A percentile compares a stretch with the other conserved stretches of the same genome.
phyloP scores from a whole-genome alignment of 1,139 yeast genomes.

The Lodderomyces margitis region DNA sequence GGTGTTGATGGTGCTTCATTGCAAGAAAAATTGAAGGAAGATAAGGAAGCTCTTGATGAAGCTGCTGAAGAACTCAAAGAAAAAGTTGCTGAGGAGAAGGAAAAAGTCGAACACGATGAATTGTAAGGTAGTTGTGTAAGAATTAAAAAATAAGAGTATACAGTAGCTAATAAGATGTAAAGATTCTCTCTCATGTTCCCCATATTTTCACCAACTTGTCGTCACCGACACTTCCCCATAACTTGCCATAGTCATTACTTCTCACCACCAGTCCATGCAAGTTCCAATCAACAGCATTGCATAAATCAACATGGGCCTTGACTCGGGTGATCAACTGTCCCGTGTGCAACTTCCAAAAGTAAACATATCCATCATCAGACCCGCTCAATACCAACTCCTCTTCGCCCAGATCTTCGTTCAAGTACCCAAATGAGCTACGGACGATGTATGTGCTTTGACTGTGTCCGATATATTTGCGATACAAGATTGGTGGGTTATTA shows the following conservation, averaged over 20 bases:
- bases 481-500: constrained; percentile 36
- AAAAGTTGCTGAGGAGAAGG: constrained; percentile 22
- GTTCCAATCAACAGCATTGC: constrained; percentile 82
- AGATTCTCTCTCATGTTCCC: constrained; percentile 33
- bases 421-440: constrained; percentile 73
- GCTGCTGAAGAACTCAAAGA: constrained; percentile 26
- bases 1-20: constrained; percentile 50
- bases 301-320: constrained; percentile 64
- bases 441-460: constrained; percentile 68
- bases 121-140: constrained; percentile 24
- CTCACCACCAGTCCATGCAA: constrained; percentile 20
- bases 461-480: constrained; percentile 69
- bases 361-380: constrained; percentile 76
- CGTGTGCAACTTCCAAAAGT: constrained; percentile 75
- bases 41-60: constrained; percentile 26
- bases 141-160: neutral
- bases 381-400: constrained; percentile 79
- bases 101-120: constrained; percentile 42
- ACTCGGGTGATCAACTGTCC: constrained; percentile 64
- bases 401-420: constrained; percentile 32
- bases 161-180: neutral
- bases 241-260: constrained; percentile 38
- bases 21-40: constrained; percentile 31
- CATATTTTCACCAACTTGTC: constrained; percentile 68
- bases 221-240: constrained; percentile 86